Evolutionary conservation across 306 rosid genomes (phyloP), one percentile per base, ranked within the genome.

Genomic region (Luffa aegyptiaca): DNA sequence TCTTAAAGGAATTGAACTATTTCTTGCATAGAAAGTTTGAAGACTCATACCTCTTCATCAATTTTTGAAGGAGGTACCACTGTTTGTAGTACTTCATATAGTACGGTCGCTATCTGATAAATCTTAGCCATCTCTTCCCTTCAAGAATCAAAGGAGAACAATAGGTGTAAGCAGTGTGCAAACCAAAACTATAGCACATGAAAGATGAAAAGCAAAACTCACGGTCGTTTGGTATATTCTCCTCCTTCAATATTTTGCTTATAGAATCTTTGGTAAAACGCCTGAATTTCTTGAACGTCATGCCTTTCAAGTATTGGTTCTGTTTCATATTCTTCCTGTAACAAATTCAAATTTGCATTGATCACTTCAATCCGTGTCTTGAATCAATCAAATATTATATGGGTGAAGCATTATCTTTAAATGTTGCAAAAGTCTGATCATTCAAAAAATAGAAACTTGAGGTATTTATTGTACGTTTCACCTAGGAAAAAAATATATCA

Each of bases 101-200:
- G 88, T 9, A 91, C 98, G 1, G 88, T 79, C 57, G 97, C 98
- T 86, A 87, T 93, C 87, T 90, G 97, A 84, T 83, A 83, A 80
- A 78, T 82, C 87, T 86, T 93, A 49, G 91, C 92, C 93, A 93
- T 93, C 86, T 96, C 99, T 91, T 93, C 99, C 86, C 99, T 95
- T 83, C 86, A 90, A 74, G 73, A 79, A 49, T 57, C 81, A 75
- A 62, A 83, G 36, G 55, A 80, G 64, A 80, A 73, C 39, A 83
- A 37, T 20, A 8, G 31, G 48, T 18, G 57, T 39, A 68, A 48
- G 10, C 41, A 57, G 82, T 64, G 66, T 51, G 59, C 83, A 39
- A 84, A 77, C 52, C 45, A 79, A 62, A 83, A 76, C 35, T 56
- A 70, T 61, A 42, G 51, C 73, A 80, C 46, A 59, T 64, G 36